Evolutionary conservation across 331 rosid genomes (phyloP), one percentile per base, ranked within the genome.

Genomic region (Rhamnella rubrinervis): DNA sequence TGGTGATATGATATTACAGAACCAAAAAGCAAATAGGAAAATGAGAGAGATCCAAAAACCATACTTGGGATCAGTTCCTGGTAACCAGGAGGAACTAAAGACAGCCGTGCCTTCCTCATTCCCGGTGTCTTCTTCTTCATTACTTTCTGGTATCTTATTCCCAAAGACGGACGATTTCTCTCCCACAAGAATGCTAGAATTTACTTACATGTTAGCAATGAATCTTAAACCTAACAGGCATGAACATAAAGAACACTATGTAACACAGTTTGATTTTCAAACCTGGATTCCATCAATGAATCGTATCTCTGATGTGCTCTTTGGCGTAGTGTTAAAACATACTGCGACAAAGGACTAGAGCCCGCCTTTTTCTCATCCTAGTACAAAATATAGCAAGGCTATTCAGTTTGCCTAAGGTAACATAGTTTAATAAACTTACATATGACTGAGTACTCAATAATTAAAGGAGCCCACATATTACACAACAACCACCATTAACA

Each of bases 41-140:
- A 72, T 41, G 53, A 82, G 66, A 71, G 70, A 46, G 49, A 37
- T 31, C 50, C 39, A 6, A 68, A 51, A 19, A 49, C 17, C 85
- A 63, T 87, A 93, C 98, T 80, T 84, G n/a, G 87, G 47, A 50
- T 71, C 85, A 46, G 67, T 83, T 86, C 98, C 95, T 0, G 98
- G 98, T 66, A 93, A 75, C 97, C 98, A 91, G 55, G 98, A 80
- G 37, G 98, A 93, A 66, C 86, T 83, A 81, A 93, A 93, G 70
- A 80, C 84, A n/a, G 83, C 73, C 56, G 77, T 63, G 65, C 95
- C 97, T 77, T 85, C 71, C 62, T 75, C 85, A 15, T 78, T 75
- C 62, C 44, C 59, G 53, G 65, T 70, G 63, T 83, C 87, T 39
- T 79, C 66, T 0, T 74, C 83, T 7, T 86, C 93, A n/a, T 86